Percentiles rank a stretch among this genome's conserved stretches.
These are phyloP conservation scores for Clarireedia hainanense DNA, from an alignment of 2,329 filamentous ascomycete species.

Conservation along the genomic window DNA sequence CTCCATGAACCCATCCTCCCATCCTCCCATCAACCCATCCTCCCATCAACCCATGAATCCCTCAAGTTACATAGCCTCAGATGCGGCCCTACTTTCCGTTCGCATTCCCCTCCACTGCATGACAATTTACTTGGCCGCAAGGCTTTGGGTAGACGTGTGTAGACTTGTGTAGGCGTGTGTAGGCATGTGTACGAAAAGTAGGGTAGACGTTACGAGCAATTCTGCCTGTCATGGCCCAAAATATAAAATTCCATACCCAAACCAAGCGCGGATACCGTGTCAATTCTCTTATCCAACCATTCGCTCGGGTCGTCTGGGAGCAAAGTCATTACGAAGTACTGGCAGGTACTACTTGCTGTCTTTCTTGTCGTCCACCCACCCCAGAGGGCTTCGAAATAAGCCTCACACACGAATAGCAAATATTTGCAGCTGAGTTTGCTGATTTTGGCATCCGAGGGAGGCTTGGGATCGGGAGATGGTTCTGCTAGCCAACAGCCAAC, in stretches of 20 bases:
- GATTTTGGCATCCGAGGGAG: not conserved
- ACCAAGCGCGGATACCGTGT: not conserved
- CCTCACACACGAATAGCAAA: slow-evolving; percentile 16
- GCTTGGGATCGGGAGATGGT: not conserved
- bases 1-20: not conserved
- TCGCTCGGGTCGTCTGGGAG: not conserved
- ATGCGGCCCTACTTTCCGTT: not conserved
- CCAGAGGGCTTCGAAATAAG: not conserved
- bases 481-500: not conserved
- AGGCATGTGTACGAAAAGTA: no score
- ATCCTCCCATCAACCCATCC: no score
- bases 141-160: no score
- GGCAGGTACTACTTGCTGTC: no score
- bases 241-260: slow-evolving; percentile 4
- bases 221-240: not conserved
- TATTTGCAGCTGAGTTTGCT: slow-evolving; percentile 6
- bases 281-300: not conserved
- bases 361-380: no score
- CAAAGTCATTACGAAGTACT: not conserved
- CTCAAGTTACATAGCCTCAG: not conserved
- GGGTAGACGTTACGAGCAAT: not conserved
- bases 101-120: not conserved
- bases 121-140: not conserved
- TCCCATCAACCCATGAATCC: no score
- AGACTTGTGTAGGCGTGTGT: no score